Evolutionary conservation across 1,139 yeast genomes (phyloP).

Genomic region (Kurtzmaniella natalensis): DNA sequence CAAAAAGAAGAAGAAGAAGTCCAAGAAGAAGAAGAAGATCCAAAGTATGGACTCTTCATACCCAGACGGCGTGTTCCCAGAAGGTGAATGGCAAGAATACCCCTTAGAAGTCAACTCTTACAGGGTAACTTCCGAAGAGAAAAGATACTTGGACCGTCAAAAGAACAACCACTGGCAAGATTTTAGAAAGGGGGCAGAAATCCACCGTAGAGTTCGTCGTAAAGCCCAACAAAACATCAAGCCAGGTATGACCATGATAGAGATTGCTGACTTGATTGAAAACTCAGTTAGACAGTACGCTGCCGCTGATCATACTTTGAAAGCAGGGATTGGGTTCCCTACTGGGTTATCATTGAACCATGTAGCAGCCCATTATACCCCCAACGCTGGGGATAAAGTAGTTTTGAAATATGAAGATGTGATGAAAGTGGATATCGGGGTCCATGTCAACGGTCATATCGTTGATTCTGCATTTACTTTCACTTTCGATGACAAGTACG

Average conservation of each 20-base stretch:
- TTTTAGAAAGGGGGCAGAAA: slow-evolving; percentile 92
- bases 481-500: slow-evolving; percentile 82
- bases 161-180: slow-evolving; percentile 70
- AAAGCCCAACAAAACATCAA: slow-evolving; percentile 69
- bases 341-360: slow-evolving; percentile 92
- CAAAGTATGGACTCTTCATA: slow-evolving; percentile 64
- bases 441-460: slow-evolving; percentile 93
- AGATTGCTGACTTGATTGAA: slow-evolving; percentile 86
- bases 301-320: slow-evolving; percentile 57
- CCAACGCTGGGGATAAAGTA: slow-evolving; percentile 89
- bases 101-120: slow-evolving; percentile 66
- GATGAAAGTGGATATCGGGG: slow-evolving; percentile 96
- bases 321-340: slow-evolving; percentile 94
- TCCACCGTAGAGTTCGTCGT: slow-evolving; percentile 85
- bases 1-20: slow-evolving; percentile 47
- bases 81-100: slow-evolving; percentile 81
- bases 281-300: slow-evolving; percentile 75
- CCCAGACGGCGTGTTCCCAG: slow-evolving; percentile 77
- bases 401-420: slow-evolving; percentile 83
- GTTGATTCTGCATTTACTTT: slow-evolving; percentile 95
- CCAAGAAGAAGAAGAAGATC: slow-evolving; percentile 38
- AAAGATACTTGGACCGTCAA: slow-evolving; percentile 72
- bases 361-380: slow-evolving; percentile 97
- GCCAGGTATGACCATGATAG: slow-evolving; percentile 92
- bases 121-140: slow-evolving; percentile 84